phyloP scores from a whole-genome alignment of 305 asterid species.

The Nicotiana rustica region DNA sequence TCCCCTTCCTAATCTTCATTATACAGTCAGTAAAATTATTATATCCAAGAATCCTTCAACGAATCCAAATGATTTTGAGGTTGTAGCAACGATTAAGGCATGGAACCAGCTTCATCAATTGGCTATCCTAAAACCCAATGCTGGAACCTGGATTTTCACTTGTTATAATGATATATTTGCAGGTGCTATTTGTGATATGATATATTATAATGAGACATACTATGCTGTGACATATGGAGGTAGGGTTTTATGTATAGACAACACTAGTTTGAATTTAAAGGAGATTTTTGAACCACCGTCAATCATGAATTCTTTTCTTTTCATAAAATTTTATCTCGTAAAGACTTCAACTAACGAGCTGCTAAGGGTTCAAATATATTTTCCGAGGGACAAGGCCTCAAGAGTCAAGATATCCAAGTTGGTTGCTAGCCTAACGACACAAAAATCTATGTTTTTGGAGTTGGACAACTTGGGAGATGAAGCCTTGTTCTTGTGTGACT shows the following conservation, averaged over 20 bases:
- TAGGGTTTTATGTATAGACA: not conserved
- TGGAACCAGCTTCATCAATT: not conserved
- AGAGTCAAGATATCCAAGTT: not conserved
- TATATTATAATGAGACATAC: not conserved
- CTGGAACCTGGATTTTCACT: not conserved
- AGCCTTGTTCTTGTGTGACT: not conserved
- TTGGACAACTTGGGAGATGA: not conserved
- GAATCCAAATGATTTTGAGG: not conserved
- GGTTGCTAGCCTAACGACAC: not conserved
- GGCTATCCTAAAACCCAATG: not conserved
- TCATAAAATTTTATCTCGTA: not conserved
- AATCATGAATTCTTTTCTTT: not conserved
- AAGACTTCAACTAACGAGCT: not conserved
- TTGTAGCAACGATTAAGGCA: not conserved
- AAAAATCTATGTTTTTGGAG: not conserved
- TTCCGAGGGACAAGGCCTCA: not conserved
- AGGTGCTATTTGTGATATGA: not conserved
- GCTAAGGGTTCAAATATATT: not conserved
- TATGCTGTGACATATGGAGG: not conserved
- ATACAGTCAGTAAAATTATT: not conserved
- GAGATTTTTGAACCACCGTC: not conserved
- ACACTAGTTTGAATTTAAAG: not conserved
- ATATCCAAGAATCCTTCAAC: not conserved
- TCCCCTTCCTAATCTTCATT: not conserved
- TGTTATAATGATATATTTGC: too few species aligned